A percentile compares a stretch with the other conserved stretches of the same genome.
These are phyloP conservation scores for Torulaspora indica DNA, from an alignment of 805 yeast genomes.

Conservation along the genomic window DNA sequence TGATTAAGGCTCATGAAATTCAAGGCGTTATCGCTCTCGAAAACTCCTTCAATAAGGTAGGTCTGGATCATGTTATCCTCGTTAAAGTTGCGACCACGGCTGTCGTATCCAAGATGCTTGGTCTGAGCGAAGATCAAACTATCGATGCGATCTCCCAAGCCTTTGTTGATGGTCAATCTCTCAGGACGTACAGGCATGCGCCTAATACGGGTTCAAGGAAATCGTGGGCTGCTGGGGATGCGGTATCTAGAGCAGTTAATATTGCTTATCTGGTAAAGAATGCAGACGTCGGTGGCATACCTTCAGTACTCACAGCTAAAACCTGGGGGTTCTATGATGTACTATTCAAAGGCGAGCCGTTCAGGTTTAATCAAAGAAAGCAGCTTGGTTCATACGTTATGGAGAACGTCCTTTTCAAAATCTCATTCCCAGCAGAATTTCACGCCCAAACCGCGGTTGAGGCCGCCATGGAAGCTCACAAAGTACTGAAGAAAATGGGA, in stretches of 20 bases:
- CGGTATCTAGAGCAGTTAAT: conserved; percentile 54
- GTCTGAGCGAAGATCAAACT: conserved; percentile 47
- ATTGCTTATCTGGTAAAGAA: conserved; percentile 48
- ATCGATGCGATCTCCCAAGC: conserved; percentile 55
- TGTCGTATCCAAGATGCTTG: conserved; percentile 53
- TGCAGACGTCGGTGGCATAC: conserved; percentile 52
- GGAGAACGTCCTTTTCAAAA: conserved; percentile 59
- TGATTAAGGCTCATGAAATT: conserved; percentile 62
- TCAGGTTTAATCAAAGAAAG: conserved; percentile 45
- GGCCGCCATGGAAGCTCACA: conserved; percentile 47
- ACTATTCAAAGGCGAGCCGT: conserved; percentile 48
- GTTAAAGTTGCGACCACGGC: conserved; percentile 61
- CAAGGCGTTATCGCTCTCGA: conserved; percentile 57
- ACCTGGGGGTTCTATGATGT: conserved; percentile 65
- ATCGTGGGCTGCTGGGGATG: conserved; percentile 68
- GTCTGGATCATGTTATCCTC: conserved; percentile 54
- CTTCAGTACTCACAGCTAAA: conserved; percentile 51
- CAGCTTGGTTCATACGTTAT: conserved; percentile 53
- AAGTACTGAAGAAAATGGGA: conserved; percentile 38
- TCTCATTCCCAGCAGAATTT: conserved; percentile 61
- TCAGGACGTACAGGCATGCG: conserved; percentile 59
- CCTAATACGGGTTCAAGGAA: conserved; percentile 61
- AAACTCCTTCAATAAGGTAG: conserved; percentile 56
- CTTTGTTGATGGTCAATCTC: conserved; percentile 54
- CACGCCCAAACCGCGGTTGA: conserved; percentile 65